Conservation (phyloP, 2,329 filamentous ascomycete species). For the Teratosphaeriaceae sp. region DNA sequence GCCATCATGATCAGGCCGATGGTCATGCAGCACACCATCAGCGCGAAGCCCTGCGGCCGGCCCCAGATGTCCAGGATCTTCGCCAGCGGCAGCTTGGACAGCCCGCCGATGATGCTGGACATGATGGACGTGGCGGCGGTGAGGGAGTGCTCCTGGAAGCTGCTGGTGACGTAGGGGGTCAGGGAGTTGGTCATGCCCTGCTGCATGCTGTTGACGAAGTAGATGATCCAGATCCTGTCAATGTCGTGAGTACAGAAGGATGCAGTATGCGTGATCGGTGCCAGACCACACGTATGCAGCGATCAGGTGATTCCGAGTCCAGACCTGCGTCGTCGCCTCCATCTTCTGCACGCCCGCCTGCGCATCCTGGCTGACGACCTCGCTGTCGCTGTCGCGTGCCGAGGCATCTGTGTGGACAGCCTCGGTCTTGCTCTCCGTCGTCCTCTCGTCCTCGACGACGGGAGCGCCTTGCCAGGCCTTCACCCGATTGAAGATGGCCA, state of each 20-base stretch:
- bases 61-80: constrained; percentile 38
- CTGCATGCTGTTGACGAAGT: constrained; percentile 44
- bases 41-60: constrained; percentile 33
- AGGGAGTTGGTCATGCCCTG: constrained; percentile 35
- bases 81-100: constrained; percentile 32
- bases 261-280: background rate
- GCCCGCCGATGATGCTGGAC: constrained; percentile 31
- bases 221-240: constrained; percentile 40
- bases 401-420: background rate
- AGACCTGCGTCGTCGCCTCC: constrained; percentile 34
- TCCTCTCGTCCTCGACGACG: background rate
- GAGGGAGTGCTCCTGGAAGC: constrained; percentile 29
- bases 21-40: constrained; percentile 30
- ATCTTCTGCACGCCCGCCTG: constrained; percentile 33
- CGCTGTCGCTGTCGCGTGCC: constrained; percentile 3
- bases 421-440: too few relatives aligned
- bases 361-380: constrained; percentile 19
- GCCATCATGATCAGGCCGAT: constrained; percentile 24
- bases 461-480: background rate
- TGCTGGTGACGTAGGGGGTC: constrained; percentile 36
- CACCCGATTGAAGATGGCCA: background rate
- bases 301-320: constrained; percentile 31
- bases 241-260: background rate
- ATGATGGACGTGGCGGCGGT: constrained; percentile 31
- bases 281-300: constrained; percentile 33